phyloP scores from a whole-genome alignment of 2,329 filamentous ascomycete genomes.

The Botrytis medusae region DNA sequence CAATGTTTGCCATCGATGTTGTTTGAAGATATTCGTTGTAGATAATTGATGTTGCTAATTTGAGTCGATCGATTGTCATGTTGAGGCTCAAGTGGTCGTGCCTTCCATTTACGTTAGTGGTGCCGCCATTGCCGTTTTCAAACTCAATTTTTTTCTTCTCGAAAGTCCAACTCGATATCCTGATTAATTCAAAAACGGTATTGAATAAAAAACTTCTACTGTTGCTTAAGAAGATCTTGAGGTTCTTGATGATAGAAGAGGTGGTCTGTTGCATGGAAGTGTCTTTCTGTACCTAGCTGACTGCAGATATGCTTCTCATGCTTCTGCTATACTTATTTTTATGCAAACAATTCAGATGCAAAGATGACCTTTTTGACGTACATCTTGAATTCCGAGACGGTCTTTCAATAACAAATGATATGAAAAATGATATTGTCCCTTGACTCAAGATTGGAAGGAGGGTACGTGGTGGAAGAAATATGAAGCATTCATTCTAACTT shows the following conservation, averaged over 20 bases:
- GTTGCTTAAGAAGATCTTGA: background rate
- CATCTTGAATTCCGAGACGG: rapidly evolving
- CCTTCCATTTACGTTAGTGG: background rate
- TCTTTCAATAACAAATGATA: background rate
- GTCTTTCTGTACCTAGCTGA: background rate
- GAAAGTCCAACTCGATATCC: background rate
- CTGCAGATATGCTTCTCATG: background rate
- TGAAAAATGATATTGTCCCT: background rate
- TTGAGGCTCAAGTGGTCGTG: background rate
- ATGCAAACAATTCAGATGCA: background rate
- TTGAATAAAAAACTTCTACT: background rate
- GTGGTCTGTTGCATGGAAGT: background rate
- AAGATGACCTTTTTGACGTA: background rate
- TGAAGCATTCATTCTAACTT: background rate
- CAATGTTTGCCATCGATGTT: background rate
- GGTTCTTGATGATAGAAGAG: rapidly evolving
- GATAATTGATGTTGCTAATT: background rate
- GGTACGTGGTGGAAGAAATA: background rate
- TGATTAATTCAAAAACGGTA: background rate
- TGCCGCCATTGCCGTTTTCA: background rate
- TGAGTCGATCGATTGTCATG: background rate
- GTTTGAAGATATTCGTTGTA: background rate
- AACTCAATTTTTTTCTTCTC: background rate
- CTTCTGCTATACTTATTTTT: background rate
- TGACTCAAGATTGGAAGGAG: background rate